phyloP scores from a whole-genome alignment of 2,329 filamentous ascomycete genomes.

The Byssothecium circinans region DNA sequence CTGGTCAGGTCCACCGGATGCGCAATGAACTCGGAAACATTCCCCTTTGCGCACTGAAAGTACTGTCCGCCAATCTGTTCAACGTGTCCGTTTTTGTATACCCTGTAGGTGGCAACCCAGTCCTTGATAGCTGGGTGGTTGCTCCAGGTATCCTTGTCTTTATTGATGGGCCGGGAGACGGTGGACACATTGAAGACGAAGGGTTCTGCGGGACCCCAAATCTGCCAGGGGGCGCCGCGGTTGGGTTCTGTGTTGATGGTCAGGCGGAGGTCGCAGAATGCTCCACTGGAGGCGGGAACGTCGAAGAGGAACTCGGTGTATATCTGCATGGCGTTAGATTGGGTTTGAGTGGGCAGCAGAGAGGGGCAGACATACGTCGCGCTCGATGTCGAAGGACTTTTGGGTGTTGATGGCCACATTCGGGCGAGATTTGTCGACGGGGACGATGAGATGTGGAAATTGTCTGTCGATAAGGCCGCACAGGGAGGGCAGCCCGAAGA shows the following conservation, averaged over 20 bases:
- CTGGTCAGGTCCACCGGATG: conserved; percentile 18
- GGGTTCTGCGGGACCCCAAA: conserved; percentile 20
- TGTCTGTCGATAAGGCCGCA: conserved; percentile 20
- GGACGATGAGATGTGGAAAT: conserved; percentile 41
- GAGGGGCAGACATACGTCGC: conserved; percentile 12
- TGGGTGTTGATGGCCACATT: conserved; percentile 27
- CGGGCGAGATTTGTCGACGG: conserved; percentile 25
- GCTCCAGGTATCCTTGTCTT: conserved; percentile 34
- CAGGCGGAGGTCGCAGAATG: conserved; percentile 30
- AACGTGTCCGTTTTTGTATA: conserved; percentile 15
- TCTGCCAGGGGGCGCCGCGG: conserved; percentile 21
- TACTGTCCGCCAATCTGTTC: conserved; percentile 13
- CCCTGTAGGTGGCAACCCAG: conserved; percentile 21
- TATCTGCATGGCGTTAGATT: conserved; percentile 12
- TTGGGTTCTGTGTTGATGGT: conserved; percentile 20
- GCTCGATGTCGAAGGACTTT: conserved; percentile 21
- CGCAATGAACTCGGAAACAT: conserved; percentile 31
- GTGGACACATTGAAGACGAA: conserved; percentile 28
- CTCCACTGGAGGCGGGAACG: conserved; percentile 26
- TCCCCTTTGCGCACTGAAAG: conserved; percentile 25
- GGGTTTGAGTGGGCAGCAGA: background rate
- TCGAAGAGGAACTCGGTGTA: conserved; percentile 38
- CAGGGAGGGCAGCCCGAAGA: conserved; percentile 17
- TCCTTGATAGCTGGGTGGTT: conserved; percentile 17
- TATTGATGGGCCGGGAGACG: conserved; percentile 22